Evolutionary conservation across 2,329 filamentous ascomycete genomes (phyloP), one percentile per base, ranked within the genome.

Genomic region (Fusarium sp.): DNA sequence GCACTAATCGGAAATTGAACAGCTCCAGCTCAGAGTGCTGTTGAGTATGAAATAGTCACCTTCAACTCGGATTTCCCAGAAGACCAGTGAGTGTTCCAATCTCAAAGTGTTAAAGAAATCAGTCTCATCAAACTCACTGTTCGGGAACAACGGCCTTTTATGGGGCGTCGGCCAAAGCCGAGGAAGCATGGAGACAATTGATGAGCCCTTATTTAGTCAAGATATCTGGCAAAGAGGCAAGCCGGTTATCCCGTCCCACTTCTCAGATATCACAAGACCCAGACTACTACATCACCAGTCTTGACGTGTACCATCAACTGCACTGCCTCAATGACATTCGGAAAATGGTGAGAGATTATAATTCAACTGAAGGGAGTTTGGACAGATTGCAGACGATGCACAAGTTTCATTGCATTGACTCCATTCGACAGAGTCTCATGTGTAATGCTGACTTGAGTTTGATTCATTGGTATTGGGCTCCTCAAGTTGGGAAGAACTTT

Each of bases 361-460:
- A 55, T 26, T 40, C 40, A 3, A 61, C 58, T 15, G 41, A 35
- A 6, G 35, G 8, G 6, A 38, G 9, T 3, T 13, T 61, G 8
- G 58, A 13, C 1, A 56, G 26, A 12, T 18, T 60, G 4, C 49
- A 55, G 8, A 46, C 49, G 5, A 40, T 60, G 57, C 57, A 60
- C 30, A 60, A 60, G 26, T 56, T 60, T 18, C 50, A 60, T 9
- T 60, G 58, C 8, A 60, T 60, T n/a, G 58, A 60, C 33, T 55
- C 41, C 9, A 33, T 60, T 12, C 18, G 50, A 3, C 42, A 44
- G 30, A 58, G 59, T 18, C 23, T 49, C 5, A 62, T 44, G 35
- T 58, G 52, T 10, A 49, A 49, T 27, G 59, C 42, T 15, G 42
- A 42, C 26, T 20, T 58, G 18, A 58, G 52, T 23, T 13, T 58